These are phyloP conservation scores for Sporothrix phasma DNA, from an alignment of 2,329 filamentous ascomycete species.

Conservation along the genomic window DNA sequence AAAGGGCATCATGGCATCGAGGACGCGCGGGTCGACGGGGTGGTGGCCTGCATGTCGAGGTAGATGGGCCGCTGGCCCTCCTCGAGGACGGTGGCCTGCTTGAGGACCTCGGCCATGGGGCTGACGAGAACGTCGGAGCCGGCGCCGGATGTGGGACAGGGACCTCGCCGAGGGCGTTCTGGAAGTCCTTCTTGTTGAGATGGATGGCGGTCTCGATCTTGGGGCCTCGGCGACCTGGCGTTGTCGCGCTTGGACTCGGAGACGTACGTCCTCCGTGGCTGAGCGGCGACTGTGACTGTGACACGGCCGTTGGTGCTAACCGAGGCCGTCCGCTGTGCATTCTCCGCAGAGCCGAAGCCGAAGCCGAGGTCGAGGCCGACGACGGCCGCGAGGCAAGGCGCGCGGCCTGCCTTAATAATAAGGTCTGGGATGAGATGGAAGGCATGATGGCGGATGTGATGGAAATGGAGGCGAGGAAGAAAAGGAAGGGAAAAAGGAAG, in stretches of 20 bases:
- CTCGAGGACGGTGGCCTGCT: constrained; percentile 87
- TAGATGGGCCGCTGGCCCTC: constrained; percentile 91
- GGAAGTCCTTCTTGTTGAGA: constrained; percentile 76
- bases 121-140: constrained; percentile 57
- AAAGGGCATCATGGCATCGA: constrained; percentile 94
- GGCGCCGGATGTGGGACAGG: constrained; percentile 34
- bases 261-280: constrained; percentile 57
- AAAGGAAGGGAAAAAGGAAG: not conserved
- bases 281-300: constrained; percentile 11
- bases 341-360: constrained; percentile 28
- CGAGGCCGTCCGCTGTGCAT: constrained; percentile 26
- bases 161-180: constrained; percentile 39
- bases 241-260: constrained; percentile 69
- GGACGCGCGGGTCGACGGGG: constrained; percentile 83
- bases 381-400: constrained; percentile 38
- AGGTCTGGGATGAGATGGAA: constrained; percentile 9
- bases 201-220: constrained; percentile 69
- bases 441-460: constrained; percentile 12
- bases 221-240: constrained; percentile 73
- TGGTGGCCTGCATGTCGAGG: constrained; percentile 96
- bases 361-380: constrained; percentile 18
- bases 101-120: constrained; percentile 76
- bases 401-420: constrained; percentile 55
- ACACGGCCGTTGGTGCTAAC: constrained; percentile 17
- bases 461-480: not conserved